Conservation (phyloP, 768 basidiomycete species). For the Galerina marginata region DNA sequence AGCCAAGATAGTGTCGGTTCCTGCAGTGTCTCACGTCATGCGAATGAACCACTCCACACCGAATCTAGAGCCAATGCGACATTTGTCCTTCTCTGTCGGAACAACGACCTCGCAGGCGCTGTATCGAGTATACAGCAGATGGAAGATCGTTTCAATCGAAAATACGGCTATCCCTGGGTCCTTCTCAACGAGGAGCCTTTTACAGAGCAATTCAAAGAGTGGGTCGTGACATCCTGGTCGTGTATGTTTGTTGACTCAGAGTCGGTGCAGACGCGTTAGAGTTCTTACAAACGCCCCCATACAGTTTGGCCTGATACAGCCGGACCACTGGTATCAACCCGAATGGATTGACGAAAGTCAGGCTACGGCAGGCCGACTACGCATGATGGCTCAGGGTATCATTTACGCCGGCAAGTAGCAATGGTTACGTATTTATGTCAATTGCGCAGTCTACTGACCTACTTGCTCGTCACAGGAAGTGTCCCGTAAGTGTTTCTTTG, state of each 20-base stretch:
- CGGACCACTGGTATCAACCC: slow-evolving; percentile 82
- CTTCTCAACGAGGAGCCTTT: slow-evolving; percentile 86
- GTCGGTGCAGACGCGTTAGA: slow-evolving; percentile 47
- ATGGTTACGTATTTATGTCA: slow-evolving; percentile 6
- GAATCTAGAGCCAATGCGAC: slow-evolving; percentile 68
- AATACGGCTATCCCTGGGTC: slow-evolving; percentile 80
- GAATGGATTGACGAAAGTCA: slow-evolving; percentile 78
- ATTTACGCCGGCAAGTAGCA: slow-evolving; percentile 60
- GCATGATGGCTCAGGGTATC: slow-evolving; percentile 66
- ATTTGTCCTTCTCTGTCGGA: slow-evolving; percentile 75
- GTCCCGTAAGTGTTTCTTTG: slow-evolving; percentile 59
- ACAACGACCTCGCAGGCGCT: slow-evolving; percentile 57
- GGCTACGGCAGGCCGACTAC: slow-evolving; percentile 61
- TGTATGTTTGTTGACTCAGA: neutral
- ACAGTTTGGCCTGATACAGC: slow-evolving; percentile 74
- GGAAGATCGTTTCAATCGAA: slow-evolving; percentile 86
- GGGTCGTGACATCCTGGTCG: slow-evolving; percentile 15
- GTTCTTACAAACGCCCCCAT: slow-evolving; percentile 63
- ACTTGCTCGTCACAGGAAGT: slow-evolving; percentile 53
- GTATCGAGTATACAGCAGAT: slow-evolving; percentile 65
- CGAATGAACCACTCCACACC: neutral
- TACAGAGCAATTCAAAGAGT: slow-evolving; percentile 74
- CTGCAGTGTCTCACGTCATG: neutral
- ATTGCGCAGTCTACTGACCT: slow-evolving; percentile 6
- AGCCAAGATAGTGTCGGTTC: neutral